Conservation (phyloP, 148 eudicot species). For the Chenopodium berlandieri region DNA sequence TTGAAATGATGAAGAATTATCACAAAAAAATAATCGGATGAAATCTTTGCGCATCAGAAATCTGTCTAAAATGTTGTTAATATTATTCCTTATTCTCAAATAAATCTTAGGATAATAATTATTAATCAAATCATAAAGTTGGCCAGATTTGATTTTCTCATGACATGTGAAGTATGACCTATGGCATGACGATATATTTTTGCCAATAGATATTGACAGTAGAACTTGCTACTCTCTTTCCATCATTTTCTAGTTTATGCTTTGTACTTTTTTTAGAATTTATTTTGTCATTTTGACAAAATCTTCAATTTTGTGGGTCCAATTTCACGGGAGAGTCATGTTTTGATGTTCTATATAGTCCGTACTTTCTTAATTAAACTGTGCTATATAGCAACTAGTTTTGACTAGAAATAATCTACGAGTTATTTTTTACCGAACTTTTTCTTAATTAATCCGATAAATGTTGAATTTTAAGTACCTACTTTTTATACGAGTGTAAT, state of each 20-base stretch:
- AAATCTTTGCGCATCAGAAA: background rate
- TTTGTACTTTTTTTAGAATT: background rate
- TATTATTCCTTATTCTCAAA: background rate
- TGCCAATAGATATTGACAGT: background rate
- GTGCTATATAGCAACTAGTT: background rate
- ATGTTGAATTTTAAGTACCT: no score
- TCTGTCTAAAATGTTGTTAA: background rate
- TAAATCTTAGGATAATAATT: background rate
- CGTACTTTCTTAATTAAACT: background rate
- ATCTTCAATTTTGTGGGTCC: conserved; percentile 3
- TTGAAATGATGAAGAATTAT: no score
- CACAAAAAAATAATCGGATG: no score
- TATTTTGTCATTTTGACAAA: background rate
- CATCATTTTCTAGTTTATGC: background rate
- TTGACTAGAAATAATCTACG: background rate
- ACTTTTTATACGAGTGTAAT: no score
- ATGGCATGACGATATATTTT: background rate
- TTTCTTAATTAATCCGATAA: background rate
- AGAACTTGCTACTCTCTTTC: conserved; percentile 3
- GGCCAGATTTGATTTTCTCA: background rate
- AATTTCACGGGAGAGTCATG: background rate
- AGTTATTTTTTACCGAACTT: no score
- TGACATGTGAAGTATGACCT: conserved; percentile 6
- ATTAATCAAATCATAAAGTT: background rate
- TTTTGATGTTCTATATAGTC: background rate